A percentile compares a stretch with the other conserved stretches of the same genome.
phyloP scores from a whole-genome alignment of 768 basidiomycete species.

The Boletus sensibilis region DNA sequence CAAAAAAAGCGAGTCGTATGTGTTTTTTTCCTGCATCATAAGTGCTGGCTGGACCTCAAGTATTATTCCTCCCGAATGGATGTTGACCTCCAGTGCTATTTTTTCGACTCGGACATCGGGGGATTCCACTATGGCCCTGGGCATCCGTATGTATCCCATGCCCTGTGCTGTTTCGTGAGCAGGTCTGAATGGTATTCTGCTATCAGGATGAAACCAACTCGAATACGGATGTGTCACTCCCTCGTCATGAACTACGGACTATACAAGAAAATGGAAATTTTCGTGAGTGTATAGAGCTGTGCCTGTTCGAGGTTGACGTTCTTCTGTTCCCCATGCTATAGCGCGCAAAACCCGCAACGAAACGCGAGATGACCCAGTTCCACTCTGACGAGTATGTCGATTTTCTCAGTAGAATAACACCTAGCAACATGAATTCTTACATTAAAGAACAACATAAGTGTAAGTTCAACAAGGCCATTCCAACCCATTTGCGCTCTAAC shows the following conservation, averaged over 20 bases:
- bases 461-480: slow-evolving; percentile 35
- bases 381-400: slow-evolving; percentile 99
- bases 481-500: background rate
- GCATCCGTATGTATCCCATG: slow-evolving; percentile 66
- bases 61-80: slow-evolving; percentile 1
- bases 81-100: slow-evolving; percentile 74
- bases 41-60: slow-evolving; percentile 6
- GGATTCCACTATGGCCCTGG: slow-evolving; percentile 99
- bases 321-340: slow-evolving; percentile 32
- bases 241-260: slow-evolving; percentile 99
- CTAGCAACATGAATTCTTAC: slow-evolving; percentile 92
- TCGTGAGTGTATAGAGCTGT: slow-evolving; percentile 55
- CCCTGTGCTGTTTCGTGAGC: background rate
- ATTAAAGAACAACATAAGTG: slow-evolving; percentile 97
- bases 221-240: slow-evolving; percentile 99
- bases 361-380: slow-evolving; percentile 99
- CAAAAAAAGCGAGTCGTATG: slow-evolving; percentile 87
- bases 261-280: slow-evolving; percentile 99
- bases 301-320: background rate
- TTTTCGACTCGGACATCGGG: slow-evolving; percentile 99
- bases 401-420: slow-evolving; percentile 90
- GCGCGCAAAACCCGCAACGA: slow-evolving; percentile 99
- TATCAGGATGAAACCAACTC: slow-evolving; percentile 90
- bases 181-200: background rate
- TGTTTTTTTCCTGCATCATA: slow-evolving; percentile 16